These are phyloP conservation scores for Toxicodendron radicans DNA, from an alignment of 345 rosid species.

Conservation along the genomic window DNA sequence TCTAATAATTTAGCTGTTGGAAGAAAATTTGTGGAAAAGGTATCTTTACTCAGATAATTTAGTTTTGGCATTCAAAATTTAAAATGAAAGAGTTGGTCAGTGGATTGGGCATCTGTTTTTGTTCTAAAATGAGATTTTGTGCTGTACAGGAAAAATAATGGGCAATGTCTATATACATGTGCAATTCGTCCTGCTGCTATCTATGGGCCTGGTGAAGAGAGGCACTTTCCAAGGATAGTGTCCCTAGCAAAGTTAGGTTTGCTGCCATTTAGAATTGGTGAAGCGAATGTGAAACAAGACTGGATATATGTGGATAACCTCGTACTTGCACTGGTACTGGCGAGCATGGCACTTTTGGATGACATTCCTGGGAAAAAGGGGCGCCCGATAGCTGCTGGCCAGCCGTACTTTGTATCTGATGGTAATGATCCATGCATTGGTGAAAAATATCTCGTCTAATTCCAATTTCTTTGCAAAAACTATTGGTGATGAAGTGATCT, in stretches of 20 bases:
- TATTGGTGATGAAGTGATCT: background rate
- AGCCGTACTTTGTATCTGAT: conserved; percentile 90
- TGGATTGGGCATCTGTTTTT: background rate
- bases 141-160: conserved; percentile 49
- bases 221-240: conserved; percentile 86
- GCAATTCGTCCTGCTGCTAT: conserved; percentile 93
- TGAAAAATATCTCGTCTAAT: background rate
- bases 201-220: conserved; percentile 92
- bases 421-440: conserved; percentile 43
- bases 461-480: background rate
- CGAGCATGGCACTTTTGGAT: conserved; percentile 92
- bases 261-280: conserved; percentile 61
- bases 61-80: background rate
- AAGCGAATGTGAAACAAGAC: conserved; percentile 68
- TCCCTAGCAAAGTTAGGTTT: conserved; percentile 70
- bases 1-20: no score
- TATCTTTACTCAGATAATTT: background rate
- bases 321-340: conserved; percentile 71
- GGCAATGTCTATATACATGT: conserved; percentile 66
- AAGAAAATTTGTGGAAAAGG: no score
- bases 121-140: conserved; percentile 3
- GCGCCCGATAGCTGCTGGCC: conserved; percentile 80
- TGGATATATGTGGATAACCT: conserved; percentile 91
- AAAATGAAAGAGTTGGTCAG: background rate
- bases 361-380: conserved; percentile 70